Evolutionary conservation across 1,284 basidiomycete genomes (phyloP).

Genomic region (Boletus smithii): DNA sequence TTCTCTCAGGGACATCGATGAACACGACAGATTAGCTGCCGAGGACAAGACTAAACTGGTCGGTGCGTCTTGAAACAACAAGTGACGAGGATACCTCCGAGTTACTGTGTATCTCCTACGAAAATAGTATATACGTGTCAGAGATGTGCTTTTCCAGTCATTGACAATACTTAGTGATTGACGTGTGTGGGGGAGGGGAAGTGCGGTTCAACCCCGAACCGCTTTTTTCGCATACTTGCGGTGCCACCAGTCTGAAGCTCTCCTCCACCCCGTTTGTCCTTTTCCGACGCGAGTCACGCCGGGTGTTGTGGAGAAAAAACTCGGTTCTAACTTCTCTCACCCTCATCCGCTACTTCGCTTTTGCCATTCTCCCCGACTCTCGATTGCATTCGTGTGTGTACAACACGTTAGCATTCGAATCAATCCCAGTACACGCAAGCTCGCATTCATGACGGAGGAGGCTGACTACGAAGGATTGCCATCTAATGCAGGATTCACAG

Average conservation of each 20-base stretch:
- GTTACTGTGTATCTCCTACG: slow-evolving; percentile 3
- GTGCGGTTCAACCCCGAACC: too few species aligned
- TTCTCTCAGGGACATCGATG: slow-evolving; percentile 64
- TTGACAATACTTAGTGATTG: too few species aligned
- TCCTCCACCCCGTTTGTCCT: too few species aligned
- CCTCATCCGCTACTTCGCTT: slow-evolving; percentile 2
- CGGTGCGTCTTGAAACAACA: slow-evolving; percentile 5
- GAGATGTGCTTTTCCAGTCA: not conserved
- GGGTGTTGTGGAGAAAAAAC: slow-evolving; percentile 11
- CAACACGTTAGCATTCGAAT: slow-evolving; percentile 7
- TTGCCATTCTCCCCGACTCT: slow-evolving; percentile 1
- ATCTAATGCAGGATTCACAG: slow-evolving; percentile 70
- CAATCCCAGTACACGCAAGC: slow-evolving; percentile 3
- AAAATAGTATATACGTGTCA: slow-evolving; percentile 2
- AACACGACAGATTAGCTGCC: slow-evolving; percentile 64
- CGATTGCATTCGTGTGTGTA: slow-evolving; percentile 5
- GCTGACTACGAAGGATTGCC: slow-evolving; percentile 76
- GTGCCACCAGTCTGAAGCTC: too few species aligned
- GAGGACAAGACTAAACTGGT: slow-evolving; percentile 29
- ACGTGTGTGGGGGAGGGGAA: too few species aligned
- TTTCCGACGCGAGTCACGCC: not conserved
- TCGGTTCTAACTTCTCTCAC: slow-evolving; percentile 1
- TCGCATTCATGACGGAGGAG: slow-evolving; percentile 52
- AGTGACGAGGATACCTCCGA: slow-evolving; percentile 7
- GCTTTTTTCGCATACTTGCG: too few species aligned